A percentile compares a stretch with the other conserved stretches of the same genome.
Evolutionary conservation across 2,329 filamentous ascomycete genomes (phyloP).

Genomic region (Ambrosiella beaveri): DNA sequence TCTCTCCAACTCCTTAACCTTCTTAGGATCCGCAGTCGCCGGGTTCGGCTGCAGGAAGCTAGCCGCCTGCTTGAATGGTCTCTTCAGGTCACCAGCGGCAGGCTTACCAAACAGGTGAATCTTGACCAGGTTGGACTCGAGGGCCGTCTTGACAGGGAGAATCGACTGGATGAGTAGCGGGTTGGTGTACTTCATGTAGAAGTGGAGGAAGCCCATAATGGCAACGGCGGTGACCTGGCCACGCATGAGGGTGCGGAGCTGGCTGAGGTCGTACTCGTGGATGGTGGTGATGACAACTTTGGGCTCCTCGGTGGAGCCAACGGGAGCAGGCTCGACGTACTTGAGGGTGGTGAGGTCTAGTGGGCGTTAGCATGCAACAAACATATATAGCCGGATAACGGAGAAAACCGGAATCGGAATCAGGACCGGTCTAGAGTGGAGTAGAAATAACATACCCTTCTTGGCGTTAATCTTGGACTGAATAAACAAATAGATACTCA

Average conservation of each 20-base stretch:
- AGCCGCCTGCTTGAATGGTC: slow-evolving; percentile 76
- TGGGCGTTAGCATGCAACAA: too few relatives aligned
- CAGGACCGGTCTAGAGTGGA: background rate
- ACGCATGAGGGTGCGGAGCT: slow-evolving; percentile 72
- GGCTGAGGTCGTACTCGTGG: slow-evolving; percentile 79
- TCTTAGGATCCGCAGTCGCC: slow-evolving; percentile 83
- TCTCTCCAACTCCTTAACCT: slow-evolving; percentile 64
- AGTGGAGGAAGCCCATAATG: slow-evolving; percentile 98
- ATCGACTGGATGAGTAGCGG: slow-evolving; percentile 96
- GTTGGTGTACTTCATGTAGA: slow-evolving; percentile 99
- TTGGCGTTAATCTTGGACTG: slow-evolving; percentile 81
- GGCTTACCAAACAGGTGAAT: slow-evolving; percentile 81
- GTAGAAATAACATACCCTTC: slow-evolving; percentile 51
- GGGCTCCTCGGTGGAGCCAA: slow-evolving; percentile 85
- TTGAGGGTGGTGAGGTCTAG: slow-evolving; percentile 91
- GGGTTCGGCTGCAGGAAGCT: slow-evolving; percentile 67
- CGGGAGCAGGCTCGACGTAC: slow-evolving; percentile 88
- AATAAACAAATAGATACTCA: slow-evolving; percentile 69
- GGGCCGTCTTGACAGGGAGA: slow-evolving; percentile 86
- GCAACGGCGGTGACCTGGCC: slow-evolving; percentile 85
- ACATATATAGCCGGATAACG: background rate
- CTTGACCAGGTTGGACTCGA: slow-evolving; percentile 93
- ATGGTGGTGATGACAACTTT: slow-evolving; percentile 95
- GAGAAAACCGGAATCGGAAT: background rate
- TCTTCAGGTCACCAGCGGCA: slow-evolving; percentile 77